Evolutionary conservation across 2,329 filamentous ascomycete species (phyloP).

Genomic region (Mollisia scopiformis): DNA sequence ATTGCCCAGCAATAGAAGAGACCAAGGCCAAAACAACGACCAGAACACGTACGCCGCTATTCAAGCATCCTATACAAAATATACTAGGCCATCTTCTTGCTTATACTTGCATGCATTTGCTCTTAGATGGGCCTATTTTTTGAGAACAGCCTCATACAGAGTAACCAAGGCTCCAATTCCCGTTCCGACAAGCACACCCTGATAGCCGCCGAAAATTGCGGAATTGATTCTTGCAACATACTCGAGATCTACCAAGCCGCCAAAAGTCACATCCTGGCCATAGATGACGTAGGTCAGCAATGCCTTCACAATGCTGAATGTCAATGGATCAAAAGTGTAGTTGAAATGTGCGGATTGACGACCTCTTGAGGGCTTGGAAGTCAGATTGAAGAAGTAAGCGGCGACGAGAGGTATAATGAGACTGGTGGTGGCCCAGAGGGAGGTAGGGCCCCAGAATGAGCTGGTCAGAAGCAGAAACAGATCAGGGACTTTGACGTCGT

Average conservation of each 20-base stretch:
- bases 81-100: constrained; percentile 1
- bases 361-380: constrained; percentile 48
- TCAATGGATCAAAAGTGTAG: constrained; percentile 78
- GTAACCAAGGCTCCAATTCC: constrained; percentile 70
- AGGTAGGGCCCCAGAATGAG: constrained; percentile 82
- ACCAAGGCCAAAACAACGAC: constrained; percentile 5
- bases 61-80: constrained; percentile 13
- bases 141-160: constrained; percentile 78
- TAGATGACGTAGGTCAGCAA: constrained; percentile 82
- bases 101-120: background rate
- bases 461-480: constrained; percentile 76
- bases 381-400: constrained; percentile 92
- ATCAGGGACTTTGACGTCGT: constrained; percentile 74
- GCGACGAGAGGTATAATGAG: constrained; percentile 69
- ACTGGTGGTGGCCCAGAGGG: constrained; percentile 76
- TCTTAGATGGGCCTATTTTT: constrained; percentile 51
- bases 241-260: constrained; percentile 61
- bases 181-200: constrained; percentile 69
- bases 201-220: constrained; percentile 72
- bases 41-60: constrained; percentile 3
- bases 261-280: constrained; percentile 64
- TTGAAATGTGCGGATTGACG: constrained; percentile 48
- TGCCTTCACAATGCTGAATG: constrained; percentile 88
- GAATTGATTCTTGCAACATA: constrained; percentile 66
- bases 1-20: constrained; percentile 14